Conservation (phyloP, 208 protist species). For the Novymonas esmeraldas region DNA sequence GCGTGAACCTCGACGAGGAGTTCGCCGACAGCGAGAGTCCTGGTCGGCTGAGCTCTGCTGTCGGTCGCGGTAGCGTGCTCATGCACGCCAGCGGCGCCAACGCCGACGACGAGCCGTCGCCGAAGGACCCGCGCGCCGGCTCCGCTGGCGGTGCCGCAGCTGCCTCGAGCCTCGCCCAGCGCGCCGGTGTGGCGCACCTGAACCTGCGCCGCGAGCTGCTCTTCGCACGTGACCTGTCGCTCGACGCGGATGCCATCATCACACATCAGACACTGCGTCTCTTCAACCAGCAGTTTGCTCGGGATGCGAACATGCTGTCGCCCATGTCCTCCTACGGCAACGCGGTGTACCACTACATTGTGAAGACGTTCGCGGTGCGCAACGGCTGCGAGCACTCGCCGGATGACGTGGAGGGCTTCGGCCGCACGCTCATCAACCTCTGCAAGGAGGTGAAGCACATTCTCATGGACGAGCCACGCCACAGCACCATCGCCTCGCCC, state of each 20-base stretch:
- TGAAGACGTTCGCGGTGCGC: constrained; percentile 80
- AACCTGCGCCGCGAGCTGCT: constrained; percentile 44
- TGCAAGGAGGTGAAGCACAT: constrained; percentile 76
- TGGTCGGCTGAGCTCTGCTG: constrained; percentile 6
- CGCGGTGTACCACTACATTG: constrained; percentile 88
- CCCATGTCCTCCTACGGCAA: constrained; percentile 76
- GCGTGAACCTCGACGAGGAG: constrained; percentile 48
- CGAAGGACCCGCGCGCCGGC: constrained; percentile 37
- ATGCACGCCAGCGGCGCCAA: constrained; percentile 10
- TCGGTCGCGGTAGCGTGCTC: constrained; percentile 26
- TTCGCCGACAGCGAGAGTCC: constrained; percentile 20
- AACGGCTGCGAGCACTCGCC: constrained; percentile 83
- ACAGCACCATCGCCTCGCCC: constrained; percentile 70
- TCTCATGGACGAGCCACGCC: constrained; percentile 72
- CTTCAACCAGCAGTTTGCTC: constrained; percentile 72
- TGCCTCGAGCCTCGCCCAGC: constrained; percentile 41
- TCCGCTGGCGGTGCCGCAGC: constrained; percentile 22
- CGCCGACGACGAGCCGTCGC: constrained; percentile 40
- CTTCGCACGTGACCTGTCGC: constrained; percentile 60
- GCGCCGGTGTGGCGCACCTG: constrained; percentile 51
- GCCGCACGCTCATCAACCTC: constrained; percentile 78
- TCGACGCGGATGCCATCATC: constrained; percentile 84
- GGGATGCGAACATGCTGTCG: constrained; percentile 45
- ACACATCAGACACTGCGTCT: constrained; percentile 74
- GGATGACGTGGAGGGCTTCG: constrained; percentile 84